phyloP scores from a whole-genome alignment of 106 monocot genomes.

The Allium sativum region DNA sequence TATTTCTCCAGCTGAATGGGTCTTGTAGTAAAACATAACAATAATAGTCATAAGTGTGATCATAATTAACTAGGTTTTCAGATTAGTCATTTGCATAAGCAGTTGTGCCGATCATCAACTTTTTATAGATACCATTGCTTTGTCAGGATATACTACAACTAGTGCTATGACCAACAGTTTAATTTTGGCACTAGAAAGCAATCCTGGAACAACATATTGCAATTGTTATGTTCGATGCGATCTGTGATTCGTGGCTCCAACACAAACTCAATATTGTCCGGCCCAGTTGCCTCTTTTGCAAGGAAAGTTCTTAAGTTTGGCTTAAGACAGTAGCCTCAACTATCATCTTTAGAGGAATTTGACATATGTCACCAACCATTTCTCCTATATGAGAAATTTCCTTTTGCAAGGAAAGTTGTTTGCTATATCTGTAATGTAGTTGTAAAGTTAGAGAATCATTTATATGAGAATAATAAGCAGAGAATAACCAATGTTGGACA shows the following conservation, averaged over 20 bases:
- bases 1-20: constrained; percentile 74
- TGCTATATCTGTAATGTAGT: too few relatives aligned
- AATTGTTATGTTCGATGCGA: constrained; percentile 55
- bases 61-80: too few relatives aligned
- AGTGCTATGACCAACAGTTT: constrained; percentile 93
- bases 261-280: constrained; percentile 13
- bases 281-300: constrained; percentile 50
- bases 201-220: constrained; percentile 57
- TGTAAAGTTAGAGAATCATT: too few relatives aligned
- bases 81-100: constrained; percentile 31
- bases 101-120: constrained; percentile 36
- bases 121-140: constrained; percentile 33
- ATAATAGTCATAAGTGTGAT: too few relatives aligned
- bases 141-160: constrained; percentile 32
- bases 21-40: constrained; percentile 62
- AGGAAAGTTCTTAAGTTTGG: constrained; percentile 40
- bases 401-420: too few relatives aligned
- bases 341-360: constrained; percentile 4
- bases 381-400: neutral
- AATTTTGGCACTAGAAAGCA: constrained; percentile 56
- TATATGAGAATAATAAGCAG: too few relatives aligned
- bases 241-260: constrained; percentile 40
- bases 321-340: constrained; percentile 29
- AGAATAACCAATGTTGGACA: too few relatives aligned
- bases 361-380: constrained; percentile 6